Percentiles rank a stretch among this genome's conserved stretches.
These are phyloP conservation scores for Magnolia officinalis DNA, from an alignment of 164 flowering plant genomes.

Conservation along the genomic window DNA sequence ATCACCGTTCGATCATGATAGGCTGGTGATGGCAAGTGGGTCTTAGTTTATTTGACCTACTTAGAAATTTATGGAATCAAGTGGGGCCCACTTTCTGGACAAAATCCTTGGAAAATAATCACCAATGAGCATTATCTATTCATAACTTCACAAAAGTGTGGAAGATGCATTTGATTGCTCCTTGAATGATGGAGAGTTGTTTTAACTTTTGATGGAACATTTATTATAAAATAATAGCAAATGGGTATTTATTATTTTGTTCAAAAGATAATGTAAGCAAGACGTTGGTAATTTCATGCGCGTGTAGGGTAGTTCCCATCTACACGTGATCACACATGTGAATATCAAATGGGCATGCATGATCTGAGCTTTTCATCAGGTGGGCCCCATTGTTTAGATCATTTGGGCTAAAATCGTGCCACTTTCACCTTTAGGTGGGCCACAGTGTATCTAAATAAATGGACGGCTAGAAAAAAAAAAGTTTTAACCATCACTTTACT, in stretches of 20 bases:
- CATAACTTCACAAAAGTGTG: neutral
- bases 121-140: neutral
- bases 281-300: neutral
- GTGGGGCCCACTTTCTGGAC: neutral
- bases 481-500: too few relatives aligned
- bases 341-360: too few relatives aligned
- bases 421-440: too few relatives aligned
- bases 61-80: neutral
- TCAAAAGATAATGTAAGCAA: neutral
- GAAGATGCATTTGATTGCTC: neutral
- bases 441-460: too few relatives aligned
- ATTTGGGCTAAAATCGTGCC: too few relatives aligned
- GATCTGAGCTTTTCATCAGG: too few relatives aligned
- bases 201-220: neutral
- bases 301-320: too few relatives aligned
- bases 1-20: neutral
- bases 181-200: neutral
- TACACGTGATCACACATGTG: too few relatives aligned
- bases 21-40: neutral
- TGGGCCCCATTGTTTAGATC: too few relatives aligned
- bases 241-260: neutral
- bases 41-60: neutral
- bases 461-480: too few relatives aligned
- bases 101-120: neutral
- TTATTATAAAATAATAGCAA: constrained; percentile 2